Evolutionary conservation across 1,284 basidiomycete genomes (phyloP).

Genomic region (Cutaneotrichosporon mucoides): DNA sequence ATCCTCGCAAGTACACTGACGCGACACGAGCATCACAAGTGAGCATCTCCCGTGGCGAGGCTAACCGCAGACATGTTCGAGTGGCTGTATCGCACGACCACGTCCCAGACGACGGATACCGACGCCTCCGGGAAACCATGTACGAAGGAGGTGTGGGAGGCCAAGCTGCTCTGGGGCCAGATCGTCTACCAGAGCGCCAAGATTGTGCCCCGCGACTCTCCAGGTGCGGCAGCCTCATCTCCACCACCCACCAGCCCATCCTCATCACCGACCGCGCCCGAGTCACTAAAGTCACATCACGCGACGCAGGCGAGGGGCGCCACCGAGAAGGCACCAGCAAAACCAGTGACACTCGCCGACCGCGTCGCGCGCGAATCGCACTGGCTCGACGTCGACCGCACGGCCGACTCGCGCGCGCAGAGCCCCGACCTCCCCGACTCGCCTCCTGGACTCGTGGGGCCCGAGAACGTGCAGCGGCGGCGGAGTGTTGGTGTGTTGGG

Average conservation of each 20-base stretch:
- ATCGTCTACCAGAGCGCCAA: not conserved
- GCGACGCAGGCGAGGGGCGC: not conserved
- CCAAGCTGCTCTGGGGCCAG: not conserved
- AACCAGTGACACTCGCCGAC: not conserved
- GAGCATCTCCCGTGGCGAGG: too few species aligned
- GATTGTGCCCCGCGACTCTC: too few species aligned
- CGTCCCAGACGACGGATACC: not conserved
- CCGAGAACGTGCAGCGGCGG: too few species aligned
- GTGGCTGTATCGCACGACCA: not conserved
- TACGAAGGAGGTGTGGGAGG: conserved; percentile 1
- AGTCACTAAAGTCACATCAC: too few species aligned
- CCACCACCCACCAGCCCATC: not conserved
- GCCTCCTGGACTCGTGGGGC: too few species aligned
- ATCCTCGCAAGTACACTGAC: too few species aligned
- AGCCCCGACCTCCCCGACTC: not conserved
- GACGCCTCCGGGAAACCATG: not conserved
- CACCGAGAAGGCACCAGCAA: not conserved
- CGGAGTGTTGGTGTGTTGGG: not conserved
- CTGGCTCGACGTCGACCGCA: conserved; percentile 2
- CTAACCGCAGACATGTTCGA: not conserved
- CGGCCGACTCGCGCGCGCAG: not conserved
- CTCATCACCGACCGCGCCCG: too few species aligned
- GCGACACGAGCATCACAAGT: too few species aligned
- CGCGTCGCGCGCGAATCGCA: not conserved
- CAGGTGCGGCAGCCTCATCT: too few species aligned